Percentiles rank a stretch among this genome's conserved stretches.
These are phyloP conservation scores for Salix koriyanagi DNA, from an alignment of 345 rosid genomes.

Conservation along the genomic window DNA sequence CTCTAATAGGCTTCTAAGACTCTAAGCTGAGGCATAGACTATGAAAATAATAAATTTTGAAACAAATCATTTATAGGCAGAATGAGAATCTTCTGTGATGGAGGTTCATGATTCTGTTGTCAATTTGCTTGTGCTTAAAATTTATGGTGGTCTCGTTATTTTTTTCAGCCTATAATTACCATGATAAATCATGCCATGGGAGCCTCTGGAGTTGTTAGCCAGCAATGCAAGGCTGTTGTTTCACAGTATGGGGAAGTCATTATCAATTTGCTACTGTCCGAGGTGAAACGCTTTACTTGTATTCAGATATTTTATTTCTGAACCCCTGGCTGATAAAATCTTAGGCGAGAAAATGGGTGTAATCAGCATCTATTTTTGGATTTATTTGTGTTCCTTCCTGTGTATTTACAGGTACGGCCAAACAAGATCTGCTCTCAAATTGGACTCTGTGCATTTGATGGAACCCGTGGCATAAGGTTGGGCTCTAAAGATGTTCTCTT, in stretches of 20 bases:
- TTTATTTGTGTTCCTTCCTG: background rate
- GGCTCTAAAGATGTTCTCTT: background rate
- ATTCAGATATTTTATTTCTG: background rate
- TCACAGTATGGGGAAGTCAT: slow-evolving; percentile 23
- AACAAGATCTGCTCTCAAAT: slow-evolving; percentile 23
- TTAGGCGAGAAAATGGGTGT: background rate
- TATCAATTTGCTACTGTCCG: slow-evolving; percentile 20
- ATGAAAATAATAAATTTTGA: background rate
- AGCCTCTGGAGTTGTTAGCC: slow-evolving; percentile 27
- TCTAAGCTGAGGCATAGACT: background rate
- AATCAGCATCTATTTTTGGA: background rate
- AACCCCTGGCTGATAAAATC: background rate
- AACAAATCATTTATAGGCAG: background rate
- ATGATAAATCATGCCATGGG: slow-evolving; percentile 33
- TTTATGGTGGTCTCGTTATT: background rate
- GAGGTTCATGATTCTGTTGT: background rate
- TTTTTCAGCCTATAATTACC: slow-evolving; percentile 25
- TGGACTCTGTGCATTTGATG: slow-evolving; percentile 28
- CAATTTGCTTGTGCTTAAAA: background rate
- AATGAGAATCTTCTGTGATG: background rate
- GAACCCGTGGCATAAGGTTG: slow-evolving; percentile 20
- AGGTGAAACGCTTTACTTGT: slow-evolving; percentile 13
- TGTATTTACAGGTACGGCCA: slow-evolving; percentile 19
- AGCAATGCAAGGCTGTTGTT: slow-evolving; percentile 30
- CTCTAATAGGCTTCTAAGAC: background rate